These are phyloP conservation scores for Byssochlamys sp. DNA, from an alignment of 2,329 filamentous ascomycete species.

Conservation along the genomic window DNA sequence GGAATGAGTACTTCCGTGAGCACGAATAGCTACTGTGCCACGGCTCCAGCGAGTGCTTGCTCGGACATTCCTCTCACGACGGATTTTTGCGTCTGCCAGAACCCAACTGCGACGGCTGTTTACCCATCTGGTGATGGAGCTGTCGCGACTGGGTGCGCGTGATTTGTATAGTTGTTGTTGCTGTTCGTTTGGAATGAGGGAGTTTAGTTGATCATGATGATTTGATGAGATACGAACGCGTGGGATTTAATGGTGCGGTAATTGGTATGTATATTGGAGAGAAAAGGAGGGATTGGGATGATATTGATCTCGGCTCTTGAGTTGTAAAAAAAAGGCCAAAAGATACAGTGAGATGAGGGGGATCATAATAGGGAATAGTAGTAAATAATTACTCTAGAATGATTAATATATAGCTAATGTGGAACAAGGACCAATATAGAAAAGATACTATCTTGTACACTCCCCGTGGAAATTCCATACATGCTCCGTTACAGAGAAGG, in stretches of 20 bases:
- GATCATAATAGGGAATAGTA: too few species aligned
- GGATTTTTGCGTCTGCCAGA: slow-evolving; percentile 9
- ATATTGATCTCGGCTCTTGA: not conserved
- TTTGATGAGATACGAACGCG: not conserved
- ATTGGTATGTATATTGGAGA: not conserved
- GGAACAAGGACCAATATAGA: not conserved
- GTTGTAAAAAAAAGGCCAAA: too few species aligned
- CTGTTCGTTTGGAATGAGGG: not conserved
- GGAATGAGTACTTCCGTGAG: slow-evolving; percentile 16
- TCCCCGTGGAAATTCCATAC: too few species aligned
- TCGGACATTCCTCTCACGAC: slow-evolving; percentile 6
- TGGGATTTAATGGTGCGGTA: not conserved
- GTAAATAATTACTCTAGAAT: not conserved
- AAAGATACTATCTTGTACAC: not conserved
- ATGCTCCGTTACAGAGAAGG: not conserved
- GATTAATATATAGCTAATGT: not conserved
- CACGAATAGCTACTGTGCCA: slow-evolving; percentile 12
- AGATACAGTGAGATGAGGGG: too few species aligned
- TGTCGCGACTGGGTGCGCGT: slow-evolving; percentile 12
- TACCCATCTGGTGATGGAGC: slow-evolving; percentile 12
- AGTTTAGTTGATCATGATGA: not conserved
- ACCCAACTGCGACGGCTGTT: slow-evolving; percentile 10
- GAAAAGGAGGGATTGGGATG: not conserved
- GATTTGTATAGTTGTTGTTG: not conserved
- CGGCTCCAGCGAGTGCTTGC: slow-evolving; percentile 8